Base-by-base conservation (phyloP, 306 rosid species). In the Cyclanthera cordifolia region DNA sequence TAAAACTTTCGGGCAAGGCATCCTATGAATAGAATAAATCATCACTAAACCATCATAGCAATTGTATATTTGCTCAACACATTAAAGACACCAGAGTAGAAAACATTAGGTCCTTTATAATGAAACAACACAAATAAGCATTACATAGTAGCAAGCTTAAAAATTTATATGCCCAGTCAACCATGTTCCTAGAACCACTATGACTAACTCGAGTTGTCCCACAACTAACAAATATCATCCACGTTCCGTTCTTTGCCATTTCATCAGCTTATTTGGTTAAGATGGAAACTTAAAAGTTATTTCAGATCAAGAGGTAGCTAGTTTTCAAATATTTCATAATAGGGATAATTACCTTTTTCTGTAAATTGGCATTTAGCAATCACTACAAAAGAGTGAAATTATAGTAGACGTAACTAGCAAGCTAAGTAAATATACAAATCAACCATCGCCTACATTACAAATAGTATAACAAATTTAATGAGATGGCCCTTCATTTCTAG, bases 1-100 rank as follows among this genome's bases (percentile, higher is more conserved):
- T 83, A 93, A 51, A 83, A 67, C 79, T 68, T 85, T 51, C 90
- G 81, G 30, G 85, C 86, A 70, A 86, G 83, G 77, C 80, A 85
- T 57, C 99, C 99, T 93, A 70, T 68, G 79, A 69, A 63, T 10
- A 63, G 10, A 63, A 63, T 37, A 39, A 63, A 63, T 25, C 69
- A 41, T 63, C 49, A 63, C 49, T 11, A 63, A 63, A 63, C 13
- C 69, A 39, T 39, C 2, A 20, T 41, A 13, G 32, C 17, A 9
- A 34, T 16, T 34, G 34, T n/a, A 34, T 4, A 16, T 59, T 58
- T 58, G 66, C 25, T n/a, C 6, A 58, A 61, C n/a, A 37, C n/a
- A 37, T 4, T n/a, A 37, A 61, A 61, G 1, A 39, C 39, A 61
- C 68, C 68, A 61, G 16, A 51, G 66, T 25, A 55, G 11, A 55